These are phyloP conservation scores for Orobanche coerulescens DNA, from an alignment of 257 asterid genomes.

Conservation along the genomic window DNA sequence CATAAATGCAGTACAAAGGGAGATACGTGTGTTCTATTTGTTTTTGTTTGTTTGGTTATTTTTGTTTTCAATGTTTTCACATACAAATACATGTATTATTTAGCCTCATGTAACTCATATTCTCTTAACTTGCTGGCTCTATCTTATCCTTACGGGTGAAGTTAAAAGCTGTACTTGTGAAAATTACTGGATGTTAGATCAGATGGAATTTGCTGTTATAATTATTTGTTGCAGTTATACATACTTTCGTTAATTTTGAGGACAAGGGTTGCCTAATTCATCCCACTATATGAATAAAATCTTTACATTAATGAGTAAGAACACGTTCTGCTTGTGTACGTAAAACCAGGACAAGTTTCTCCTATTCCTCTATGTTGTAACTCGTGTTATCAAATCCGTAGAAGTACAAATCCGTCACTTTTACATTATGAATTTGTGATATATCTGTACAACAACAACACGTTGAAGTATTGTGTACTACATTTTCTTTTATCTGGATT, in stretches of 20 bases:
- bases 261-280: not conserved
- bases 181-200: not conserved
- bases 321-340: not conserved
- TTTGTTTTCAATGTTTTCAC: not conserved
- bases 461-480: not conserved
- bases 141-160: not conserved
- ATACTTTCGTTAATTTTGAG: not conserved
- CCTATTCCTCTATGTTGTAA: not conserved
- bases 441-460: not conserved
- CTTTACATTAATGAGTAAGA: not conserved
- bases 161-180: not conserved
- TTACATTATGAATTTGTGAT: not conserved
- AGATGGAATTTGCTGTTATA: not conserved
- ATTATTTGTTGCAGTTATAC: not conserved
- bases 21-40: not conserved
- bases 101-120: not conserved
- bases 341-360: slow-evolving; percentile 3
- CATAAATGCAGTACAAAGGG: not conserved
- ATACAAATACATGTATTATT: not conserved
- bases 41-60: not conserved
- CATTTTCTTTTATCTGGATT: not conserved
- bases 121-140: not conserved
- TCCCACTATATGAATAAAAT: not conserved
- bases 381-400: not conserved
- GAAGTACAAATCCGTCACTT: not conserved